Evolutionary conservation across 352 stramenopile genomes (phyloP).

Genomic region (Detonula confervacea): DNA sequence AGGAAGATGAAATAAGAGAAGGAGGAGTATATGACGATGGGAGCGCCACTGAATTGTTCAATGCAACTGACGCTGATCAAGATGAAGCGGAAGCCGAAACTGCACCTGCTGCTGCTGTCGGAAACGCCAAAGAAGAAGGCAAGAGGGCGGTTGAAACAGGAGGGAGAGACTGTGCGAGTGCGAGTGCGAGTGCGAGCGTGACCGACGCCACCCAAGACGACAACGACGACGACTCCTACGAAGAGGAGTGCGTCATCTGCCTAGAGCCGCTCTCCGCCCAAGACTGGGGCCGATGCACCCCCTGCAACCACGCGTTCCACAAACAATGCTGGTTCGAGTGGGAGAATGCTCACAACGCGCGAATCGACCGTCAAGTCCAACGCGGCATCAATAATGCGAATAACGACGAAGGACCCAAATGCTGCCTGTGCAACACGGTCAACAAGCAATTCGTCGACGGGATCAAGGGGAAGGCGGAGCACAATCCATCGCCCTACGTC

Average conservation of each 20-base stretch:
- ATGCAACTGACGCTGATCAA: too few relatives aligned
- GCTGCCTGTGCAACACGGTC: constrained; percentile 55
- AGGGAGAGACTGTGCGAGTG: too few relatives aligned
- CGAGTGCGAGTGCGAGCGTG: too few relatives aligned
- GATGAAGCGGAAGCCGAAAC: too few relatives aligned
- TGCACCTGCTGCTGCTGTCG: too few relatives aligned
- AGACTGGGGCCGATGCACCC: constrained; percentile 38
- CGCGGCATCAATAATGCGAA: not conserved
- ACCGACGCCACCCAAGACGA: too few relatives aligned
- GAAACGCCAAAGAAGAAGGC: too few relatives aligned
- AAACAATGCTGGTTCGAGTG: constrained; percentile 57
- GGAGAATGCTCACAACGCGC: constrained; percentile 46
- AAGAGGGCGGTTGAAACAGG: too few relatives aligned
- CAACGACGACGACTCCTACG: constrained; percentile 6
- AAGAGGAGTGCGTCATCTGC: constrained; percentile 62
- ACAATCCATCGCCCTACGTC: constrained; percentile 42
- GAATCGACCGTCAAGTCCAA: constrained; percentile 4
- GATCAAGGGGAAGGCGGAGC: constrained; percentile 20
- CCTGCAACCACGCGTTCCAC: constrained; percentile 53
- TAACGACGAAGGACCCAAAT: constrained; percentile 38
- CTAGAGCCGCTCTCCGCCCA: constrained; percentile 38
- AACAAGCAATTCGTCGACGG: constrained; percentile 47
- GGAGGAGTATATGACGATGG: too few relatives aligned
- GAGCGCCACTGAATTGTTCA: too few relatives aligned
- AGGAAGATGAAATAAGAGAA: too few relatives aligned